These are phyloP conservation scores for Meyerozyma smithsonii DNA, from an alignment of 1,139 yeast species.

Conservation along the genomic window DNA sequence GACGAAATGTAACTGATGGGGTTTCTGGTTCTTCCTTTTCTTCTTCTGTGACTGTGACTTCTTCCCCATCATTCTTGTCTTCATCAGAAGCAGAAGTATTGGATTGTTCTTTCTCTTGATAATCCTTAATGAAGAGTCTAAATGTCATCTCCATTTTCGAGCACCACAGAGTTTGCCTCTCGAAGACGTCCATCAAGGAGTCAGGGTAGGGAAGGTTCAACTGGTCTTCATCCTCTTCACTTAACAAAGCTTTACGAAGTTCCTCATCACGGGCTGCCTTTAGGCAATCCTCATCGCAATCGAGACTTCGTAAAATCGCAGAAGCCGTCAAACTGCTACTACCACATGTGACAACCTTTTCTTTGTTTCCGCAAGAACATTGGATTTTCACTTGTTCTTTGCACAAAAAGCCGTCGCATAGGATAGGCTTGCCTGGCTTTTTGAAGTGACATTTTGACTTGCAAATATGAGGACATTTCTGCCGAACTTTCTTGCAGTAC, in stretches of 20 bases:
- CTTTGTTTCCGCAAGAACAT: conserved; percentile 64
- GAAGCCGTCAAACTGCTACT: conserved; percentile 31
- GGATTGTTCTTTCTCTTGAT: conserved; percentile 16
- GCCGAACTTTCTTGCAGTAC: conserved; percentile 48
- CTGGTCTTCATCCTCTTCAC: conserved; percentile 11
- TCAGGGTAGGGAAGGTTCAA: conserved; percentile 35
- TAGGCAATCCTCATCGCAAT: conserved; percentile 72
- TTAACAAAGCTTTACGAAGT: conserved; percentile 54
- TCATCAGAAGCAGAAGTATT: no score
- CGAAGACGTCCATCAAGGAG: conserved; percentile 36
- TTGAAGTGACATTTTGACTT: conserved; percentile 61
- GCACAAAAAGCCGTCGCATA: conserved; percentile 41
- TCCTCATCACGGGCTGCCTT: conserved; percentile 54
- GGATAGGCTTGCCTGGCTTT: conserved; percentile 27
- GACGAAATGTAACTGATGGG: conserved; percentile 25
- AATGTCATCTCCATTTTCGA: conserved; percentile 54
- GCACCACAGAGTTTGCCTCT: conserved; percentile 62
- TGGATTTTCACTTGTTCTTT: conserved; percentile 42
- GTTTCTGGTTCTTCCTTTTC: no score
- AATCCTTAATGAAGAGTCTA: conserved; percentile 14
- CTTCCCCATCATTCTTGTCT: background rate
- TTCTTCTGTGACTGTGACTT: no score
- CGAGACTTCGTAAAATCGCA: conserved; percentile 31
- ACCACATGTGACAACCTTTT: conserved; percentile 47
- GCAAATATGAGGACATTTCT: conserved; percentile 63